A percentile compares a stretch with the other conserved stretches of the same genome.
Conservation (phyloP, 2,329 filamentous ascomycete genomes). For the Phialophora verrucosa region DNA sequence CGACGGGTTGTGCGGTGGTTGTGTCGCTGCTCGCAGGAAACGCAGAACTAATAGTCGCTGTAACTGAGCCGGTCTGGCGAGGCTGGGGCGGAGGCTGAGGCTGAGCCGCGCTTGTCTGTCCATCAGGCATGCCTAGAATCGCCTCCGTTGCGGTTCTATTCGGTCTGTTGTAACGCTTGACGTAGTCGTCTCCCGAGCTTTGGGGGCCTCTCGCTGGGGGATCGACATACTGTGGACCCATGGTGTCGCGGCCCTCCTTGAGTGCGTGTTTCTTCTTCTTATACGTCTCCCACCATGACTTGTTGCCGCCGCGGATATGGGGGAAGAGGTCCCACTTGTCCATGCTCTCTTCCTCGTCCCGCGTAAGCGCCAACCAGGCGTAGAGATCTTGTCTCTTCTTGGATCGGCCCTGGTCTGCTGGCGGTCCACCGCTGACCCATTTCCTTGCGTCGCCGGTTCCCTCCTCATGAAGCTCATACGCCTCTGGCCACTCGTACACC, state of each 20-base stretch:
- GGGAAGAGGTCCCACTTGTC: slow-evolving; percentile 37
- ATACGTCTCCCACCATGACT: slow-evolving; percentile 29
- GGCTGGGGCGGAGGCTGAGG: background rate
- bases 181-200: background rate
- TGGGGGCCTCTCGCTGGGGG: background rate
- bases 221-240: slow-evolving; percentile 24
- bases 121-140: background rate
- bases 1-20: background rate
- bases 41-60: slow-evolving; percentile 12
- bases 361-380: slow-evolving; percentile 32
- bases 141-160: slow-evolving; percentile 7
- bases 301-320: slow-evolving; percentile 27
- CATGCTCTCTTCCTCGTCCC: slow-evolving; percentile 33
- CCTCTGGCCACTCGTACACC: slow-evolving; percentile 33
- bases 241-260: slow-evolving; percentile 12
- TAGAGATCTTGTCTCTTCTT: slow-evolving; percentile 34
- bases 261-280: slow-evolving; percentile 25
- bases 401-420: slow-evolving; percentile 16
- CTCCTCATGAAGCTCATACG: slow-evolving; percentile 26
- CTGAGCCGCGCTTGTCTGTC: background rate
- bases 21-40: slow-evolving; percentile 29
- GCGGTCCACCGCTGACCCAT: slow-evolving; percentile 11
- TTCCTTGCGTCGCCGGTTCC: background rate
- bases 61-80: background rate
- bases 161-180: background rate